Evolutionary conservation across 2,329 filamentous ascomycete species (phyloP).

Genomic region (Fusarium haematococcum): DNA sequence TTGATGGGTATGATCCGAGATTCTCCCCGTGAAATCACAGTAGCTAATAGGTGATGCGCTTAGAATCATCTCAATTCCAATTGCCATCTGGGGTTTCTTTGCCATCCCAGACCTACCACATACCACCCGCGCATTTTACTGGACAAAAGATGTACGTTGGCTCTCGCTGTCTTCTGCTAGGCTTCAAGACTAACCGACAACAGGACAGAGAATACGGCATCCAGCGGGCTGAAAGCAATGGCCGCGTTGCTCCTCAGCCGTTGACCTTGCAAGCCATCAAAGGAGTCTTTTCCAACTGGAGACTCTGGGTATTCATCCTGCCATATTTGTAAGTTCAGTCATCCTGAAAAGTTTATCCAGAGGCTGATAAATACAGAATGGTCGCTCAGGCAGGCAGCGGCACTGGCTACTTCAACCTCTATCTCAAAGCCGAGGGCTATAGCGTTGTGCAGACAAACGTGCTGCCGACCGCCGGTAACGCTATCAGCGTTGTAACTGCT

Average conservation of each 20-base stretch:
- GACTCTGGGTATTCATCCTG: not conserved
- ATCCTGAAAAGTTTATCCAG: not conserved
- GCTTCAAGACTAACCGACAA: not conserved
- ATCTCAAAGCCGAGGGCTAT: not conserved
- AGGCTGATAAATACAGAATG: not conserved
- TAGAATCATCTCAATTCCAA: not conserved
- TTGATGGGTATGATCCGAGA: not conserved
- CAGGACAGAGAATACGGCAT: slow-evolving; percentile 22
- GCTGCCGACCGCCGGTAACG: not conserved
- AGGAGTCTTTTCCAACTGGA: not conserved
- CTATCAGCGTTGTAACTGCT: not conserved
- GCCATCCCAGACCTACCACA: not conserved
- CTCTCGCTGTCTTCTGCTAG: no score
- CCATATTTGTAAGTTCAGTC: not conserved
- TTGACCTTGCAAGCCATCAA: not conserved
- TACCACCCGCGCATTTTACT: not conserved
- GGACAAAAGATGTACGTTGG: not conserved
- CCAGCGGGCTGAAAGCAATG: slow-evolving; percentile 13
- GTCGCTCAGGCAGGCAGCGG: not conserved
- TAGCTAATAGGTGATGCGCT: not conserved
- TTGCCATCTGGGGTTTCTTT: not conserved
- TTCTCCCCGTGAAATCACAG: fast-evolving
- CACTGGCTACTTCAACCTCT: not conserved
- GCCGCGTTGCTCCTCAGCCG: slow-evolving; percentile 15
- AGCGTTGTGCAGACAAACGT: not conserved